phyloP scores from a whole-genome alignment of 1,284 basidiomycete genomes.

The Leccinum cinnamomeum region DNA sequence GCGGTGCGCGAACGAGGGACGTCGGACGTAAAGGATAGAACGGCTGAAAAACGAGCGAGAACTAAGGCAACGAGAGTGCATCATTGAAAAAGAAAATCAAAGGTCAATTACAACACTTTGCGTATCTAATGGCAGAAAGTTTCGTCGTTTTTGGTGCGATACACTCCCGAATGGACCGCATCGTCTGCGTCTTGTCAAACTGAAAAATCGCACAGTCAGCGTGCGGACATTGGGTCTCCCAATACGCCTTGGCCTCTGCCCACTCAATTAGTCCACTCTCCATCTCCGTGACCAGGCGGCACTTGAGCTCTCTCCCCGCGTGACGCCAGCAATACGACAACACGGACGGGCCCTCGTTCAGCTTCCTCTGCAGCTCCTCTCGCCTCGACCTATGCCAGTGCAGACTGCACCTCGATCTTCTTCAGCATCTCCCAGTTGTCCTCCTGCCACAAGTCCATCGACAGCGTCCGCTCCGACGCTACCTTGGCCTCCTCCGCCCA shows the following conservation, averaged over 20 bases:
- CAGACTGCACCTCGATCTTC: constrained; percentile 49
- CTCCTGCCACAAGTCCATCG: constrained; percentile 48
- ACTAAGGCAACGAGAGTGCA: no score
- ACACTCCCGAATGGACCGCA: no score
- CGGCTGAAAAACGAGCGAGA: no score
- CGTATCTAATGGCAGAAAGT: no score
- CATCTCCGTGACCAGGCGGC: constrained; percentile 54
- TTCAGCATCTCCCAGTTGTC: constrained; percentile 45
- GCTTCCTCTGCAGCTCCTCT: constrained; percentile 46
- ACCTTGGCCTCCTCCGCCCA: constrained; percentile 52
- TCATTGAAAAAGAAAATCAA: no score
- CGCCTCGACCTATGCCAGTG: constrained; percentile 51
- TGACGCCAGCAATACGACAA: constrained; percentile 45
- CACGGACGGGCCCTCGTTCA: constrained; percentile 53
- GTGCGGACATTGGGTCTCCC: no score
- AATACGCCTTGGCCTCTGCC: constrained; percentile 43
- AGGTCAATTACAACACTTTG: no score
- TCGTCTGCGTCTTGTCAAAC: no score
- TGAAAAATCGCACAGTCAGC: no score
- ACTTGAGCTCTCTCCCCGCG: constrained; percentile 63
- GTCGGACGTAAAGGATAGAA: constrained; percentile 32
- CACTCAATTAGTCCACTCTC: constrained; percentile 54
- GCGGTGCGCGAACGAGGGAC: no score
- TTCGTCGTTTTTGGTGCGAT: no score
- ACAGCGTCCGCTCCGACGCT: constrained; percentile 49